A percentile compares a stretch with the other conserved stretches of the same genome.
phyloP scores from a whole-genome alignment of 164 flowering plant species.

The Nelumbo lutea region DNA sequence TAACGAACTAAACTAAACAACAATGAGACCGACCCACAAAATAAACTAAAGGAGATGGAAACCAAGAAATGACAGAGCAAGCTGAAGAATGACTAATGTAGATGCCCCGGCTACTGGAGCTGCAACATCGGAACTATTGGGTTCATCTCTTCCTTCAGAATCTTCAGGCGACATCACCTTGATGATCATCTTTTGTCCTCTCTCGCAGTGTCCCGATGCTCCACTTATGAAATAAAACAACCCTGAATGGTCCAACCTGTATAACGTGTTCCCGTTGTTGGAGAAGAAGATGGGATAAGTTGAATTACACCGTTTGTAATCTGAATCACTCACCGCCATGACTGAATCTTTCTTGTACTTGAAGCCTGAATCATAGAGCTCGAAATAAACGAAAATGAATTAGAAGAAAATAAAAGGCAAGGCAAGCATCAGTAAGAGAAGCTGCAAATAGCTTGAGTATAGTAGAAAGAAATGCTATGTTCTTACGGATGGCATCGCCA shows the following conservation, averaged over 20 bases:
- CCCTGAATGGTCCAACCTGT: conserved; percentile 39
- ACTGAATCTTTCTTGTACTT: conserved; percentile 65
- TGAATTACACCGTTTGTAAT: conserved; percentile 51
- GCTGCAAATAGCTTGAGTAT: not conserved
- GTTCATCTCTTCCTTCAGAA: not conserved
- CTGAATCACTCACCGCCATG: conserved; percentile 45
- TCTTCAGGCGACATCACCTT: conserved; percentile 33
- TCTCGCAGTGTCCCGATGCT: conserved; percentile 52
- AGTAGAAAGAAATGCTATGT: not conserved
- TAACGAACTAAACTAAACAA: no score
- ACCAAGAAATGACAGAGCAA: conserved; percentile 1
- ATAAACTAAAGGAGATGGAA: not conserved
- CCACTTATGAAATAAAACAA: conserved; percentile 72
- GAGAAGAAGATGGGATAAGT: conserved; percentile 46
- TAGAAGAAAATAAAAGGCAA: conserved; percentile 8
- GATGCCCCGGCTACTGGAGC: not conserved
- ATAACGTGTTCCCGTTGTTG: conserved; percentile 53
- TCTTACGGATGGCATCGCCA: conserved; percentile 52
- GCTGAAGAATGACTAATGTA: conserved; percentile 1
- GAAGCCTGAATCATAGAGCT: conserved; percentile 32
- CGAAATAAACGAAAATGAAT: not conserved
- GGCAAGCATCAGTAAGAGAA: conserved; percentile 6
- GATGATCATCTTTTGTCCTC: conserved; percentile 61
- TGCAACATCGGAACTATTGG: conserved; percentile 11
- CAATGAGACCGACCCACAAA: no score